phyloP scores from a whole-genome alignment of 257 asterid species.

The Solanum microdontum region DNA sequence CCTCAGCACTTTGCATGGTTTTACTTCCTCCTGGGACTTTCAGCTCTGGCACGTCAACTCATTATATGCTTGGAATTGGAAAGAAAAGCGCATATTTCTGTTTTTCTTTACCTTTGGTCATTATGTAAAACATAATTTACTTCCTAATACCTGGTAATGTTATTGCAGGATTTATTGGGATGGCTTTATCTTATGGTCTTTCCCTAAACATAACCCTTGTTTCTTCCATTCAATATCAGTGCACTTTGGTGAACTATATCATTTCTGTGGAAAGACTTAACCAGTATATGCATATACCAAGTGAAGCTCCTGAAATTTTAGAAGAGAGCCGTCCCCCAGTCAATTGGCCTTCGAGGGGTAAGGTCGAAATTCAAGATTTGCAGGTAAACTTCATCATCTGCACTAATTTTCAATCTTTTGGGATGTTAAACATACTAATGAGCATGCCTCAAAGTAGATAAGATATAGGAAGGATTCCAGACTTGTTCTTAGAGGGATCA shows the following conservation, averaged over 20 bases:
- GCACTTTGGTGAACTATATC: slow-evolving; percentile 61
- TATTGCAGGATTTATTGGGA: slow-evolving; percentile 70
- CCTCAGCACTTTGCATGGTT: slow-evolving; percentile 33
- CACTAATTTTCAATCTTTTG: not conserved
- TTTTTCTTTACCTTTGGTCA: not conserved
- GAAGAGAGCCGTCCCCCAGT: slow-evolving; percentile 45
- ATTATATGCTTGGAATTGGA: slow-evolving; percentile 43
- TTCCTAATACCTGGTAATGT: not conserved
- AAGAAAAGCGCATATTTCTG: slow-evolving; percentile 38
- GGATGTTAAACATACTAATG: not conserved
- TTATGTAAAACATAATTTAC: not conserved
- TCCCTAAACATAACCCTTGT: slow-evolving; percentile 59
- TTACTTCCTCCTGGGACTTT: not conserved
- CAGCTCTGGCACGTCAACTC: slow-evolving; percentile 23
- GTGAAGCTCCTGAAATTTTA: slow-evolving; percentile 67
- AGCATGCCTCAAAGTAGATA: slow-evolving; percentile 25
- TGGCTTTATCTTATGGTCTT: slow-evolving; percentile 79
- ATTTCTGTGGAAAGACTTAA: slow-evolving; percentile 84
- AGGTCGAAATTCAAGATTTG: slow-evolving; percentile 56
- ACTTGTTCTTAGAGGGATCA: slow-evolving; percentile 62
- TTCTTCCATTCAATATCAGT: slow-evolving; percentile 58
- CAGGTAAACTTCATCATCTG: slow-evolving; percentile 31
- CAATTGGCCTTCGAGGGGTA: slow-evolving; percentile 68
- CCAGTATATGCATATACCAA: slow-evolving; percentile 53
- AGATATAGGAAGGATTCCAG: slow-evolving; percentile 80